These are phyloP conservation scores for Komagataella pastoris DNA, from an alignment of 805 yeast genomes.

Conservation along the genomic window DNA sequence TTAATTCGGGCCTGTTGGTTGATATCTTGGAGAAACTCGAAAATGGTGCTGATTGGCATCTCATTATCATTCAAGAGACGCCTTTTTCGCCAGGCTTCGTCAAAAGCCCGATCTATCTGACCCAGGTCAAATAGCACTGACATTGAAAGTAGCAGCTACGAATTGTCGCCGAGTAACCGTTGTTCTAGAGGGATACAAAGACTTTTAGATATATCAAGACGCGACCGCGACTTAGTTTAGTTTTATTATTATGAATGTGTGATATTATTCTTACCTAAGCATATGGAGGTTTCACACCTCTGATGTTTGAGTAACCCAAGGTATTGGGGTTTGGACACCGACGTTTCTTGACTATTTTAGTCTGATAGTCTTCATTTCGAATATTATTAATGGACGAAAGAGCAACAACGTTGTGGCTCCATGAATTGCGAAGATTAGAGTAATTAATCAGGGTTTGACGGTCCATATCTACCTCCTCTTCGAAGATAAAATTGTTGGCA, in stretches of 20 bases:
- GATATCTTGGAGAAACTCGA: not conserved
- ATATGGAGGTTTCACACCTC: conserved; percentile 31
- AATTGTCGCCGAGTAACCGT: not conserved
- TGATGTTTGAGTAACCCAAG: conserved; percentile 28
- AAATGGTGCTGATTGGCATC: not conserved
- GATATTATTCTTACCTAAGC: conserved; percentile 2
- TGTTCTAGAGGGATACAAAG: not conserved
- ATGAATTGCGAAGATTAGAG: conserved; percentile 4
- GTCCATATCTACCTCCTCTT: conserved; percentile 14
- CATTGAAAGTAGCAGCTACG: not conserved
- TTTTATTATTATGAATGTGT: no score
- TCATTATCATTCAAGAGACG: not conserved
- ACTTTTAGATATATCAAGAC: not conserved
- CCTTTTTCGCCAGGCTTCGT: not conserved
- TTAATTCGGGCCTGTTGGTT: not conserved
- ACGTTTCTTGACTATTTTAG: conserved; percentile 28
- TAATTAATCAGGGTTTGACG: conserved; percentile 26
- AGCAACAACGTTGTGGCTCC: not conserved
- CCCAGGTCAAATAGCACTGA: not conserved
- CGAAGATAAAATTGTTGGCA: conserved; percentile 14
- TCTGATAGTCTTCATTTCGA: conserved; percentile 1
- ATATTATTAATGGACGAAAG: not conserved
- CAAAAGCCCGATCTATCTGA: not conserved
- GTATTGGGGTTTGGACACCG: conserved; percentile 36
- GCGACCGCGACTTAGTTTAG: not conserved